Conservation (phyloP, 371 early-diverging fungal genomes). For the Haplosporangium sp. region DNA sequence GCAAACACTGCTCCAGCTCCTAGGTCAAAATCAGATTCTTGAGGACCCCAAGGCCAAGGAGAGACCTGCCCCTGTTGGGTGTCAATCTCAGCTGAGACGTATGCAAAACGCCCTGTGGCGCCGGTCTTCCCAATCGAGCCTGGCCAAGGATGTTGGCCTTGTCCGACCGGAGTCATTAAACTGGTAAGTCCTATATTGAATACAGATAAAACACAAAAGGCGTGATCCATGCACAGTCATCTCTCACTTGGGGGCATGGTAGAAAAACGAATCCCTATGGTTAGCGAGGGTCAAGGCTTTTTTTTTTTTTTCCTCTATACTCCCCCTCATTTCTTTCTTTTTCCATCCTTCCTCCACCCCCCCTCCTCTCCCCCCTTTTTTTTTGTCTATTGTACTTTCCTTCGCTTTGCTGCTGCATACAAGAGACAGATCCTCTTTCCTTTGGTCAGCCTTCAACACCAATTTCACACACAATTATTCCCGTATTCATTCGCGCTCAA, state of each 20-base stretch:
- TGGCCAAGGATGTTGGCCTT: constrained; percentile 49
- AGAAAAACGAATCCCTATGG: too few relatives aligned
- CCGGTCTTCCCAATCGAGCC: constrained; percentile 43
- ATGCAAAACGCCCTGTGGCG: constrained; percentile 56
- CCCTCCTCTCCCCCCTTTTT: neutral
- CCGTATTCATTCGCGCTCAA: too few relatives aligned
- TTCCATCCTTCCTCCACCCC: neutral
- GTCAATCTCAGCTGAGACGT: constrained; percentile 39
- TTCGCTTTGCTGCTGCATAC: too few relatives aligned
- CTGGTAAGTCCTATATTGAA: constrained; percentile 26
- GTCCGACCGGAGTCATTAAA: constrained; percentile 50
- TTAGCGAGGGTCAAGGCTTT: too few relatives aligned
- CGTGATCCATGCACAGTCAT: too few relatives aligned
- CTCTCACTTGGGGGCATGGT: too few relatives aligned
- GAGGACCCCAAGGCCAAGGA: constrained; percentile 30
- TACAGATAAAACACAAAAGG: neutral
- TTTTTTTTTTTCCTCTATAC: too few relatives aligned
- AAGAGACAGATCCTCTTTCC: constrained; percentile 4
- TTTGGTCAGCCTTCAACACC: neutral
- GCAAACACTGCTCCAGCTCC: constrained; percentile 36
- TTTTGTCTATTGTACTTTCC: neutral
- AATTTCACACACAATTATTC: neutral
- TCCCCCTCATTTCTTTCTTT: too few relatives aligned
- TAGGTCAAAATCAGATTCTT: constrained; percentile 38
- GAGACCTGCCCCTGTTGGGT: constrained; percentile 46